Evolutionary conservation across 345 rosid genomes (phyloP).

Genomic region (Iberis pinnata): DNA sequence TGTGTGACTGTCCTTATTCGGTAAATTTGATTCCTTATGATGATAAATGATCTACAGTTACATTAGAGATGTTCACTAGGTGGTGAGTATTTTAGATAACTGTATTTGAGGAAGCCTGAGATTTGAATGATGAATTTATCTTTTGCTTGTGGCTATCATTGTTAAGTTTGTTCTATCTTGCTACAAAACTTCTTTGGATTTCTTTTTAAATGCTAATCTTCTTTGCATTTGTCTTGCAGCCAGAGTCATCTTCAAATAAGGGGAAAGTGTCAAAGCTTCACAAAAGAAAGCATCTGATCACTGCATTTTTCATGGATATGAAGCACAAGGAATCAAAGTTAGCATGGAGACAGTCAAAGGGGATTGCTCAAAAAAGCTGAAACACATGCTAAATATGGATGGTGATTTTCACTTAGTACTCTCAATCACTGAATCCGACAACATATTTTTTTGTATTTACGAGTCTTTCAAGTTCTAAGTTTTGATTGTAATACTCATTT

Average conservation of each 20-base stretch:
- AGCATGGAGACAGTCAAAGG: constrained; percentile 72
- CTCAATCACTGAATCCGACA: not conserved
- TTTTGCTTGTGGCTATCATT: not conserved
- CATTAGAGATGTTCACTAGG: too few species aligned
- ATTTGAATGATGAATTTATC: not conserved
- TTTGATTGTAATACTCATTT: too few species aligned
- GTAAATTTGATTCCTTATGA: too few species aligned
- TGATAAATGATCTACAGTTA: too few species aligned
- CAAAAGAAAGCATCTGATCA: constrained; percentile 96
- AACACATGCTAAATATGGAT: constrained; percentile 87
- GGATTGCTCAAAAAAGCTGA: too few species aligned
- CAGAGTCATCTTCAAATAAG: too few species aligned
- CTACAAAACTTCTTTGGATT: constrained; percentile 1
- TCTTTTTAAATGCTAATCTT: not conserved
- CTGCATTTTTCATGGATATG: constrained; percentile 67
- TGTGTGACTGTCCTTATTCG: too few species aligned
- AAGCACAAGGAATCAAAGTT: constrained; percentile 79
- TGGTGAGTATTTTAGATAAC: too few species aligned
- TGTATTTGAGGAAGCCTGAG: too few species aligned
- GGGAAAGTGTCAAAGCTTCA: too few species aligned
- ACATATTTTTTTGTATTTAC: constrained; percentile 10
- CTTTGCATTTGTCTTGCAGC: constrained; percentile 8
- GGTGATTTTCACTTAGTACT: constrained; percentile 41
- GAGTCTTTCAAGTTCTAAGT: too few species aligned
- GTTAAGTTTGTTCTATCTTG: not conserved